phyloP scores from a whole-genome alignment of 345 rosid genomes.

The Geranium rotundifolium region DNA sequence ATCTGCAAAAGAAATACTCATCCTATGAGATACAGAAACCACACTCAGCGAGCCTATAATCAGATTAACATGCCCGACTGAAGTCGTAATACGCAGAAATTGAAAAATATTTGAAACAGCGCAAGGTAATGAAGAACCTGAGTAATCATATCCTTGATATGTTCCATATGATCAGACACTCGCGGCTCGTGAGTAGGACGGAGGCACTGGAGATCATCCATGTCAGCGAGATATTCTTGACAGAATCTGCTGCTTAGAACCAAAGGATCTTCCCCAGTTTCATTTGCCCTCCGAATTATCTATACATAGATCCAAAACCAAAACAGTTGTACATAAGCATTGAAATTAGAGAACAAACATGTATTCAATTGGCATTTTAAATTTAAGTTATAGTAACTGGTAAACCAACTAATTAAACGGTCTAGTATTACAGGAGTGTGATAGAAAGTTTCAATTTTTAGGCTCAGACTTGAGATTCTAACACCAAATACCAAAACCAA shows the following conservation, averaged over 20 bases:
- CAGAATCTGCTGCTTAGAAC: conserved; percentile 55
- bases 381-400: too few relatives aligned
- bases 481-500: too few relatives aligned
- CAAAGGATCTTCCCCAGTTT: conserved; percentile 42
- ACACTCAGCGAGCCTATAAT: background rate
- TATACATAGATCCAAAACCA: conserved; percentile 14
- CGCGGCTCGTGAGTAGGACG: conserved; percentile 40
- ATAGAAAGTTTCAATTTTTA: too few relatives aligned
- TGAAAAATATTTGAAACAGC: background rate
- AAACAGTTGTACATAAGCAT: background rate
- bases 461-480: too few relatives aligned
- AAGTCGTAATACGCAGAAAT: too few relatives aligned
- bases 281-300: conserved; percentile 72
- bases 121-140: background rate
- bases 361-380: too few relatives aligned
- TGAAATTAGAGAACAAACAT: background rate
- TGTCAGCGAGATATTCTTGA: conserved; percentile 61
- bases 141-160: background rate
- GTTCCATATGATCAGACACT: conserved; percentile 8
- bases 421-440: too few relatives aligned
- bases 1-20: conserved; percentile 37
- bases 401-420: too few relatives aligned
- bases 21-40: background rate
- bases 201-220: conserved; percentile 70
- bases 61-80: background rate